Base-by-base conservation (phyloP, 1,284 basidiomycete species). In the Irpex sp. region DNA sequence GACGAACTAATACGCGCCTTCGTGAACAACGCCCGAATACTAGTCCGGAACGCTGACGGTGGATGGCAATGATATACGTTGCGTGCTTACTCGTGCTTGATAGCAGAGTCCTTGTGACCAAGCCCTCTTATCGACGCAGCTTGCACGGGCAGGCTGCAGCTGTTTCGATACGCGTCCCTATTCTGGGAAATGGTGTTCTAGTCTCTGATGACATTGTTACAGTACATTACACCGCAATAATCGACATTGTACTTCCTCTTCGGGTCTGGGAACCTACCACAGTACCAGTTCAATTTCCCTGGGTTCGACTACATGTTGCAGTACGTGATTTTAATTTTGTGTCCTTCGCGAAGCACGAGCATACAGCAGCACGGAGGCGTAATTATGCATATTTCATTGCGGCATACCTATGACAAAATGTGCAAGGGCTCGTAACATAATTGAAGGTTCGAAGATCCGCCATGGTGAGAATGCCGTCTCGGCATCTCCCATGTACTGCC, bases 1-100 rank as follows among this genome's bases (percentile, higher is more conserved):
- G 90, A 92, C 69, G 90, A 92, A 69, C 81, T 92, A 56, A 88
- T 92, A 59, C 83, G 90, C 39, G 90, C 89, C n/a, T 92, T 92
- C 68, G 90, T 92, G 51, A 92, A 92, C 68, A 92, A 92, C 68
- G 84, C 88, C 5, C 79, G 90, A 61, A 90, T 92, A 72, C 74
- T 92, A 54, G 86, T 85, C 55, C 82, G 88, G 65, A 92, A 92
- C 73, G 81, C 89, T 7, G 74, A 68, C 17, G 79, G 74, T 15
- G 75, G 73, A 43, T 80, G 77, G 79, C 70, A 74, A 50, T 77
- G 61, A 72, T 13, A 21, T 46, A 4, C 8, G 49, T 17, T 26
- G 49, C 21, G 49, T 51, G 17, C 21, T 26, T 21, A 7, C 13
- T 26, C 21, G 49, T 51, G n/a, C 21, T 17, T 9, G 49, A 8